Base-by-base conservation (phyloP, 768 basidiomycete species). In the Phaffia tasmanica region DNA sequence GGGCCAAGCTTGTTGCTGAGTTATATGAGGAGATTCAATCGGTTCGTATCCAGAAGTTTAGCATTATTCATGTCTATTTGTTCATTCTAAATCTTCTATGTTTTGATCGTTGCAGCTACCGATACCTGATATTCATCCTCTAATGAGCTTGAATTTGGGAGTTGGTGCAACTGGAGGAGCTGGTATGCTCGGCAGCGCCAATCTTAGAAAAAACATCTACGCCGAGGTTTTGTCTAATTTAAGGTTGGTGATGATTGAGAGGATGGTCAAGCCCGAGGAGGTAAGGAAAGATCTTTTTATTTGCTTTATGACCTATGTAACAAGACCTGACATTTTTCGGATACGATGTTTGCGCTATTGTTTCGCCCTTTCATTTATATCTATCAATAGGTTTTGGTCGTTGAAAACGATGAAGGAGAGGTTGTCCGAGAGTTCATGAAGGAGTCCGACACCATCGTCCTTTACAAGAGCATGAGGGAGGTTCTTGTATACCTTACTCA, bases 221-320 rank as follows among this genome's bases (percentile, higher is more conserved):
- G 85, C 86, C 69, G 93, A 98, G 71, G 91, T 99, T 15, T 79
- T 99, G 62, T 91, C 88, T 35, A 95, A 99, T 75, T 76, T 99
- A 72, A 83, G 95, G 54, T 77, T 97, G 68, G 94, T 98, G 55
- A 91, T 99, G 73, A 94, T 98, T 72, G 94, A 97, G 78, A 83
- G 89, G 72, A 99, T 99, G 95, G 95, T 97, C 70, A 99, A 98
- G 76, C 95, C 95, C 5, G 95, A 99, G 77, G 95, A 99, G 83
- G 94, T 91, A 68, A 62, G 70, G 54, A 21, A n/a, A n/a, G n/a
- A n/a, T n/a, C n/a, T n/a, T n/a, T n/a, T n/a, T n/a, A 49, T 21
- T 27, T 25, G 25, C 16, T 49, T 61, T 50, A 21, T 46, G 35
- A 42, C 35, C 11, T 42, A 5, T 42, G 35, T 42, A 4, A 42